Evolutionary conservation across 2,329 filamentous ascomycete genomes (phyloP).

Genomic region (Alternaria burnsii): DNA sequence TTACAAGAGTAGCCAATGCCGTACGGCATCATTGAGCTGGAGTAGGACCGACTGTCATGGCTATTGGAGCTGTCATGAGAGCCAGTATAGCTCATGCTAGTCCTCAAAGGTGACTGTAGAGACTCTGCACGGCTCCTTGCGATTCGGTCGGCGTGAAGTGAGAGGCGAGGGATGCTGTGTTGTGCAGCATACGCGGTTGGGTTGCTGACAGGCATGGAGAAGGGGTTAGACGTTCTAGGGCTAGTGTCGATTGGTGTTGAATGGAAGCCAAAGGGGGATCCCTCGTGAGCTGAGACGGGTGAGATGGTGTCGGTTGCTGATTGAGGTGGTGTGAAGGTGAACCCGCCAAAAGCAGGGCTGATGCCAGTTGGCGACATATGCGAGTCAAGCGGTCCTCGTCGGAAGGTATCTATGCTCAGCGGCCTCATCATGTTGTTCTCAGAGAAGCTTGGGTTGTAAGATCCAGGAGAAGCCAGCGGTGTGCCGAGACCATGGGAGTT

Average conservation of each 20-base stretch:
- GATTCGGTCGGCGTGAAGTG: constrained; percentile 55
- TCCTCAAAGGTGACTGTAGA: constrained; percentile 55
- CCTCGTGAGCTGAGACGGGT: constrained; percentile 54
- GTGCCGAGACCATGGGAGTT: constrained; percentile 56
- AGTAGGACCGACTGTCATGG: constrained; percentile 40
- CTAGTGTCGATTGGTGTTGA: constrained; percentile 47
- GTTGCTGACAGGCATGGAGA: constrained; percentile 46
- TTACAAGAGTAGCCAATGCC: constrained; percentile 51
- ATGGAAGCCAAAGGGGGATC: constrained; percentile 52
- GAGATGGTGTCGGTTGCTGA: constrained; percentile 59
- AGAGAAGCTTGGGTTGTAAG: constrained; percentile 51
- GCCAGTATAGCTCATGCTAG: constrained; percentile 57
- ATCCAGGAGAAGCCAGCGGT: constrained; percentile 58
- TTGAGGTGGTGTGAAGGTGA: constrained; percentile 68
- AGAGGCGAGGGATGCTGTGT: constrained; percentile 53
- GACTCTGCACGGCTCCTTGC: constrained; percentile 53
- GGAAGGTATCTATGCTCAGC: constrained; percentile 72
- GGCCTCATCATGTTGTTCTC: constrained; percentile 71
- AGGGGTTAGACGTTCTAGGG: constrained; percentile 51
- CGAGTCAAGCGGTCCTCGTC: constrained; percentile 69
- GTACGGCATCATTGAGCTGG: constrained; percentile 50
- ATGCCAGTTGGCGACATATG: constrained; percentile 73
- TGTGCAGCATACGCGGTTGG: constrained; percentile 49
- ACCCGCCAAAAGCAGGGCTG: constrained; percentile 71
- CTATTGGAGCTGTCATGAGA: constrained; percentile 34